These are phyloP conservation scores for Fusarium kyushuense DNA, from an alignment of 2,329 filamentous ascomycete species.

Conservation along the genomic window DNA sequence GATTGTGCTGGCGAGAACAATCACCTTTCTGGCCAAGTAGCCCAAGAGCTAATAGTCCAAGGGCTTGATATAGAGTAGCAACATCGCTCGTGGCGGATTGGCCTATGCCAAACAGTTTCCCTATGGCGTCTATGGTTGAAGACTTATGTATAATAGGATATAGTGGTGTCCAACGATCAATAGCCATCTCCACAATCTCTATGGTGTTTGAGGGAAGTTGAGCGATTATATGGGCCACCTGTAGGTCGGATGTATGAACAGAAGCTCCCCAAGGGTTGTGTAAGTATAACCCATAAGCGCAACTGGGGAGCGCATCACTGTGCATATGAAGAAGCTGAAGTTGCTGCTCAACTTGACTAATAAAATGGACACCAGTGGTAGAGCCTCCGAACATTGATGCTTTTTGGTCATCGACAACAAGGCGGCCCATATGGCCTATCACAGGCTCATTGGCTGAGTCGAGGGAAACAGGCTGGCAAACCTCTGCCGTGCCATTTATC, in stretches of 20 bases:
- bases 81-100: not conserved
- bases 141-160: conserved; percentile 38
- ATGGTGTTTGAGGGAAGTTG: conserved; percentile 29
- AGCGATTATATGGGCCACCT: conserved; percentile 15
- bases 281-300: conserved; percentile 41
- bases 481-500: too few relatives aligned
- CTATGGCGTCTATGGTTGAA: conserved; percentile 29
- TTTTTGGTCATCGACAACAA: conserved; percentile 39
- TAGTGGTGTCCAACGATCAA: conserved; percentile 27
- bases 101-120: not conserved
- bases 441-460: conserved; percentile 24
- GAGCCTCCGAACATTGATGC: conserved; percentile 46
- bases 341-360: conserved; percentile 46
- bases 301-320: conserved; percentile 42
- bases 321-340: conserved; percentile 42
- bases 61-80: conserved; percentile 29
- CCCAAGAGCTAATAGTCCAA: conserved; percentile 40
- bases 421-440: conserved; percentile 46
- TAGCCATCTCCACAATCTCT: conserved; percentile 30
- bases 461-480: not conserved
- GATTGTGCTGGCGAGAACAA: conserved; percentile 25
- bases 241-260: not conserved
- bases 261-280: conserved; percentile 39
- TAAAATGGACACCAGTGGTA: conserved; percentile 47
- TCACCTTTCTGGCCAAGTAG: conserved; percentile 26